Base-by-base conservation (phyloP, 345 rosid genomes). In the Arabidopsis suecica region DNA sequence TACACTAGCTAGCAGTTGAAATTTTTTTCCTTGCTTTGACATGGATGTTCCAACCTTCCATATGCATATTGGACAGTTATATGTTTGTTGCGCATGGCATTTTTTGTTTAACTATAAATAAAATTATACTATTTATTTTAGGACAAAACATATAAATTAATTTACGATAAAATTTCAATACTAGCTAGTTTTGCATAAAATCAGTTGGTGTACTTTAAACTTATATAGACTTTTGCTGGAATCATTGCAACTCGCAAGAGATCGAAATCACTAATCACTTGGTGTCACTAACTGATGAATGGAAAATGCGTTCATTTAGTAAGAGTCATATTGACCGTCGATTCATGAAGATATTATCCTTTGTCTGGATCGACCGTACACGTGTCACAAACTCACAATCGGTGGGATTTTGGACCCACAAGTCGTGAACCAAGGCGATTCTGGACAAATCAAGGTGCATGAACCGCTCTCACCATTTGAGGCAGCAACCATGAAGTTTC, bases 361-460 rank as follows among this genome's bases (percentile, higher is more conserved):
- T n/a, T n/a, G 7, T 54, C 10, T 30, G 20, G 36, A 68, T 69
- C 41, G 25, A 76, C 58, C 59, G 23, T 54, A 13, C 36, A 63
- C 55, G 41, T 76, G 58, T 77, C 49, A 36, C 0, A 20, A 23
- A 20, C 22, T 20, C 22, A 20, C 22, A 1, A 70, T 41, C 49
- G 69, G 61, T 45, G 62, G 34, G 54, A 44, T 45, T 3, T 61
- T 37, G 44, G 71, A 63, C 61, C 69, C 65, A 63, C 44, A 25
- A 64, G 58, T 48, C 37, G 32, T 73, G 63, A 51, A 60, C 20
- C 28, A 68, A 49, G 64, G 32, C 32, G 33, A 56, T 41, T 62
- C 54, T 30, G 41, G 64, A 76, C 75, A 69, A 55, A 57, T 54
- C 56, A 75, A 75, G 78, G 51, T 75, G 62, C 82, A 82, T 79